Base-by-base conservation (phyloP, 2,329 filamentous ascomycete genomes). In the Thielaviopsis euricoi region DNA sequence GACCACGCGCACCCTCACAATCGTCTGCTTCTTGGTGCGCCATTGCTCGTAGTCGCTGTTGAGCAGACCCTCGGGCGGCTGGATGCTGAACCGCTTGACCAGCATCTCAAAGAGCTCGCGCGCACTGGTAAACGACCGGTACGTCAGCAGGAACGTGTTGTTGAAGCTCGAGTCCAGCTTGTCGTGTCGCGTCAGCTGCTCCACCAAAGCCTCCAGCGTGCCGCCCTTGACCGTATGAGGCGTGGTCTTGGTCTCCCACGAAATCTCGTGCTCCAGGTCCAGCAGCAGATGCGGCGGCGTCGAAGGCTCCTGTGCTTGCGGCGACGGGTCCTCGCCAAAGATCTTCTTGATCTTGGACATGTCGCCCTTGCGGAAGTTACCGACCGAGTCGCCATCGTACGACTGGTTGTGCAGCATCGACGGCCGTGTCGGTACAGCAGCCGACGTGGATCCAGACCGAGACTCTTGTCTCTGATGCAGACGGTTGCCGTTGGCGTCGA, bases 91-190 rank as follows among this genome's bases (percentile, higher is more conserved):
- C 56, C 93, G 80, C 68, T 89, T 87, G 10, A 96, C 89, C 7
- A 98, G 75, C 67, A 95, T 79, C 69, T 96, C 89, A 66, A 97
- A 97, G 0, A 98, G 76, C 69, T 97, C 93, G 6, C 85, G 77
- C 0, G 91, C 93, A 2, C 84, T 83, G 0, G 93, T 97, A 67
- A 98, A 98, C 0, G 93, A 98, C 62, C 87, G 81, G 69, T 98
- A 98, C 1, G 93, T 98, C 43, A 98, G 80, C 17, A 98, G 81
- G 76, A 98, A 98, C 0, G 93, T 98, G 66, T 91, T 94, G 74
- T 97, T 97, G 73, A 97, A 97, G 62, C 80, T 91, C 2, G 90
- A 89, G 67, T 97, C 93, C 15, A 95, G 79, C 66, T 94, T 93
- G 71, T 98, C 93, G 67, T 98, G 93, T 53, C 93, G 82, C 17